A percentile compares a stretch with the other conserved stretches of the same genome.
phyloP scores from a whole-genome alignment of 495 filamentous ascomycete genomes.

The Podospora pseudocomata region DNA sequence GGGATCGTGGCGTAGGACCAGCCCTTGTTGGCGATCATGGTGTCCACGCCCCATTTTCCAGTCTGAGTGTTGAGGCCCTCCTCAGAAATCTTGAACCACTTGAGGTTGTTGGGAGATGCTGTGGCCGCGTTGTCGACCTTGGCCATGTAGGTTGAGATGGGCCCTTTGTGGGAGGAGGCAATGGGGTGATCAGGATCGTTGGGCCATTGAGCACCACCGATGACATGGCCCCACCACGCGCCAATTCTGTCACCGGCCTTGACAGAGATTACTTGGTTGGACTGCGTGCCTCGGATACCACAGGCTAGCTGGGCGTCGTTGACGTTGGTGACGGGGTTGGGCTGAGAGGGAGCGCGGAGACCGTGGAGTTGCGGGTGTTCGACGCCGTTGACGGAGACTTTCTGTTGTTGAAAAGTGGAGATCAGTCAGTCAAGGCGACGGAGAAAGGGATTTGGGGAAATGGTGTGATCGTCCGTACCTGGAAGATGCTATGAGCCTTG shows the following conservation, averaged over 20 bases:
- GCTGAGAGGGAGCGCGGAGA: slow-evolving; percentile 50
- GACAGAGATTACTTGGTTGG: slow-evolving; percentile 45
- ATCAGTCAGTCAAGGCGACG: too few species aligned
- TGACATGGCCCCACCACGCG: slow-evolving; percentile 50
- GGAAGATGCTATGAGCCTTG: not conserved
- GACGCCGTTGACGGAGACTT: slow-evolving; percentile 51
- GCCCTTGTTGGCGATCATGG: slow-evolving; percentile 45
- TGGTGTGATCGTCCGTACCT: too few species aligned
- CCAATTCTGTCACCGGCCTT: slow-evolving; percentile 43
- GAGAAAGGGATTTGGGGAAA: too few species aligned
- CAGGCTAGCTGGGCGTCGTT: slow-evolving; percentile 45
- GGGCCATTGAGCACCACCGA: slow-evolving; percentile 48
- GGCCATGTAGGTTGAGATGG: slow-evolving; percentile 51
- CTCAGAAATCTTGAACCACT: slow-evolving; percentile 52
- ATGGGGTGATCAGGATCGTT: slow-evolving; percentile 54
- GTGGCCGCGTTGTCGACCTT: slow-evolving; percentile 50
- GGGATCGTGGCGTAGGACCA: slow-evolving; percentile 48
- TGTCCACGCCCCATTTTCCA: slow-evolving; percentile 54
- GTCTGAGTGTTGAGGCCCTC: slow-evolving; percentile 44
- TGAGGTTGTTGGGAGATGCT: slow-evolving; percentile 38
- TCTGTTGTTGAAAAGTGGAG: slow-evolving; percentile 19
- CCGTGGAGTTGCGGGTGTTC: slow-evolving; percentile 52
- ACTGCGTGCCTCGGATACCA: slow-evolving; percentile 40
- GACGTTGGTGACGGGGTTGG: slow-evolving; percentile 53
- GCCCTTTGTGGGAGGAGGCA: slow-evolving; percentile 52